Conservation (phyloP, 108 stramenopile genomes). For the Conticribra guillardii region DNA sequence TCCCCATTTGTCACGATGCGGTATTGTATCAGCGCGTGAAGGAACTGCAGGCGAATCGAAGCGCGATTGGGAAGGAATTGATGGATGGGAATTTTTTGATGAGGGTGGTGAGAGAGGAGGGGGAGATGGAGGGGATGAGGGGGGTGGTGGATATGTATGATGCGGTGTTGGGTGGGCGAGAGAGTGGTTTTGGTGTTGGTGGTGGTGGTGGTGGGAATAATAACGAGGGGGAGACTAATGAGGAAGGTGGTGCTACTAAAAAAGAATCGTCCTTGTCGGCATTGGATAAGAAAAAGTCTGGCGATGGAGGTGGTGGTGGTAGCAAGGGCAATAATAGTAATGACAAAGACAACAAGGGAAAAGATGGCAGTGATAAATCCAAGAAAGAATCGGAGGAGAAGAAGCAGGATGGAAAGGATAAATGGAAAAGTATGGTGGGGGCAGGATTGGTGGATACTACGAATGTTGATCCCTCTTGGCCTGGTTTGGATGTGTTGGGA, state of each 20-base stretch:
- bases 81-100: conserved; percentile 49
- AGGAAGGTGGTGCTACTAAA: conserved; percentile 6
- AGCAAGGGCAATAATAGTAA: no score
- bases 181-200: not conserved
- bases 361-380: conserved; percentile 4
- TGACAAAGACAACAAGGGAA: no score
- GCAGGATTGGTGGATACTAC: conserved; percentile 59
- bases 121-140: conserved; percentile 31
- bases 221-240: conserved; percentile 18
- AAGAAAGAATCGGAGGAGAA: conserved; percentile 16
- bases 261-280: no score
- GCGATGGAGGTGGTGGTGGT: no score
- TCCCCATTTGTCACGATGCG: conserved; percentile 86
- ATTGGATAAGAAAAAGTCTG: no score
- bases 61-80: conserved; percentile 60
- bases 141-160: conserved; percentile 35
- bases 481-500: conserved; percentile 64
- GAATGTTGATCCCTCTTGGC: conserved; percentile 56
- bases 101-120: conserved; percentile 65
- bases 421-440: conserved; percentile 37
- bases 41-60: conserved; percentile 68
- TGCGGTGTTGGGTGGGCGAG: conserved; percentile 22
- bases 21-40: conserved; percentile 69
- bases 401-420: conserved; percentile 25
- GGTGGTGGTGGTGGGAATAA: conserved; percentile 45